Evolutionary conservation across 495 filamentous ascomycete genomes (phyloP), one percentile per base, ranked within the genome.

Genomic region (Podospora pseudoanserina): DNA sequence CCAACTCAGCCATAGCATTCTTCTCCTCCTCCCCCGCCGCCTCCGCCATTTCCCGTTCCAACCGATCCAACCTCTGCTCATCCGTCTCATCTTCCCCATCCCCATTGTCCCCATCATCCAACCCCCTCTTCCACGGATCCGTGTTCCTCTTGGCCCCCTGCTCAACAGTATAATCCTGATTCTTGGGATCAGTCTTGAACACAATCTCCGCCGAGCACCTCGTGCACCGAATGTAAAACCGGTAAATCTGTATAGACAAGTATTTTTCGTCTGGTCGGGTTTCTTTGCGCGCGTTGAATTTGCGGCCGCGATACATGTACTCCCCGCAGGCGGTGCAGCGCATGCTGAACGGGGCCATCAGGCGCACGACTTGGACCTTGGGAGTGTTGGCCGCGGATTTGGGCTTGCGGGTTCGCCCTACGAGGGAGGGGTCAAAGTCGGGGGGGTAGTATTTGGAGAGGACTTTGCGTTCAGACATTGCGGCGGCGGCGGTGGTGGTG

Each of bases 321-420:
- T 97, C 94, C 75, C 92, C 94, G 78, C 94, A 98, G 64, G 87
- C 82, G 19, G 86, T 89, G 77, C 96, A 98, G 79, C 91, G 92
- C 91, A 99, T 96, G 28, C 88, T 79, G 63, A 98, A 99, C 67
- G 96, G 96, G 0, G 95, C 93, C 92, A 98, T 98, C 20, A 99
- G 83, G n/a, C 96, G 91, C 60, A 97, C 93, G 4, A 90, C 92
- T 74, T 94, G 91, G 20, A 92, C 86, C 70, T 94, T 94, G 4
- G 91, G 91, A 13, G 39, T 49, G 39, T 49, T 49, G 5, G 27
- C 28, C 16, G 66, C 44, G 44, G 86, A 81, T 73, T 94, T 95
- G 32, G 89, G 88, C 3, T 81, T 83, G 15, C 80, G 81, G 19
- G 87, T 85, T 4, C 87, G 87, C 60, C 92, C 90, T 64, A 86